phyloP scores from a whole-genome alignment of 495 filamentous ascomycete species.

The Podospora bellae-mahoneyi region DNA sequence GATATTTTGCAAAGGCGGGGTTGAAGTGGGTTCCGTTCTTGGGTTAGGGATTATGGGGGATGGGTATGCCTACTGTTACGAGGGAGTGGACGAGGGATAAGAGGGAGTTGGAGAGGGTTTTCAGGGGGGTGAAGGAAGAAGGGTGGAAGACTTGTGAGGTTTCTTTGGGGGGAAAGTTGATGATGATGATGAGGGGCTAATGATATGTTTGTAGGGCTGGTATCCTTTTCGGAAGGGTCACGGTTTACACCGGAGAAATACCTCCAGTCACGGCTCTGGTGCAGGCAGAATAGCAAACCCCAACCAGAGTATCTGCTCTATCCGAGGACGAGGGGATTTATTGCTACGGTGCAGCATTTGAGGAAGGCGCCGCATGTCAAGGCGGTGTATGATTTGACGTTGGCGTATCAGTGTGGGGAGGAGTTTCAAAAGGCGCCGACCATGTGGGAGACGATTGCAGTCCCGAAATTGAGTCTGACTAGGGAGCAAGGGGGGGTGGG shows the following conservation, averaged over 20 bases:
- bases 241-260: slow-evolving; percentile 53
- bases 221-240: slow-evolving; percentile 58
- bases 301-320: slow-evolving; percentile 54
- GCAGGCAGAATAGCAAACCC: slow-evolving; percentile 42
- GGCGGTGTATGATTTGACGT: slow-evolving; percentile 57
- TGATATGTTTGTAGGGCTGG: slow-evolving; percentile 44
- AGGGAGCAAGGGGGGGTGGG: slow-evolving; percentile 19
- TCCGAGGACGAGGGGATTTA: slow-evolving; percentile 55
- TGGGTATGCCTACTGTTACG: slow-evolving; percentile 59
- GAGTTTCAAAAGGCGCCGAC: slow-evolving; percentile 47
- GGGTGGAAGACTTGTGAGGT: slow-evolving; percentile 55
- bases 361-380: slow-evolving; percentile 50
- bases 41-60: slow-evolving; percentile 59
- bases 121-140: slow-evolving; percentile 44
- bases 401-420: slow-evolving; percentile 50
- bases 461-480: slow-evolving; percentile 33
- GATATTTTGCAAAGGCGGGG: slow-evolving; percentile 57
- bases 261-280: slow-evolving; percentile 47
- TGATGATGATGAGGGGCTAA: slow-evolving; percentile 6
- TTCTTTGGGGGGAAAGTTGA: neutral
- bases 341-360: slow-evolving; percentile 53
- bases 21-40: slow-evolving; percentile 54
- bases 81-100: slow-evolving; percentile 54
- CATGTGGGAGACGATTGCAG: slow-evolving; percentile 51
- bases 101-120: slow-evolving; percentile 52